Base-by-base conservation (phyloP, 495 filamentous ascomycete species). In the Hamigera avellanea region DNA sequence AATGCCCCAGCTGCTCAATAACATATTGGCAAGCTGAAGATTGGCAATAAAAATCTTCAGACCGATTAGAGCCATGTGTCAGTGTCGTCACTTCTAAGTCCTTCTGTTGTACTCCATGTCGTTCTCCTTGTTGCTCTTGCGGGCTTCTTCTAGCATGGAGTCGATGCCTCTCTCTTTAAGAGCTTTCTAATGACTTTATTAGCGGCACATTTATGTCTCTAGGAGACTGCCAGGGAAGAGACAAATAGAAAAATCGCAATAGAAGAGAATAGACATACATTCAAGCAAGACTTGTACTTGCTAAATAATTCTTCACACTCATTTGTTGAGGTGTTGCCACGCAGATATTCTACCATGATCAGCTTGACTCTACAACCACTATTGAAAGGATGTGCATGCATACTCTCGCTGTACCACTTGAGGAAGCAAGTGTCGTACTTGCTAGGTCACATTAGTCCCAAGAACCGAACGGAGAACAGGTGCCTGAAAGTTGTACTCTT, bases 351-450 rank as follows among this genome's bases (percentile, higher is more conserved):
- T 93, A 39, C 16, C 38, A 10, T 45, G 36, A 33, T 53, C 32
- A 53, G 36, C 23, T 19, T 14, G 7, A 19, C 14, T 33, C 6
- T 17, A 9, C 32, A 23, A 4, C 9, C 21, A 23, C 5, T 23
- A 23, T 23, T 9, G 5, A 23, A 9, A 23, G 21, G 9, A 23
- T 23, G 21, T 9, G 9, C 21, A 23, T 13, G 57, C 80, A 34
- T 66, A 89, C 87, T 93, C 57, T 95, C 87, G 49, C 85, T 93
- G 58, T 94, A 95, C 87, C 87, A 95, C 55, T 89, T 93, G 28
- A 95, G 59, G 48, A 95, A 95, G 59, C 87, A 95, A 32, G 76
- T 83, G 51, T 95, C 87, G 54, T 95, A 95, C 51, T 77, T 82
- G 45, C 82, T 86, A 39, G 7, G 19, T 34, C 27, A 33, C 19